phyloP scores from a whole-genome alignment of 164 flowering plant species.

The Aristolochia fimbriata region DNA sequence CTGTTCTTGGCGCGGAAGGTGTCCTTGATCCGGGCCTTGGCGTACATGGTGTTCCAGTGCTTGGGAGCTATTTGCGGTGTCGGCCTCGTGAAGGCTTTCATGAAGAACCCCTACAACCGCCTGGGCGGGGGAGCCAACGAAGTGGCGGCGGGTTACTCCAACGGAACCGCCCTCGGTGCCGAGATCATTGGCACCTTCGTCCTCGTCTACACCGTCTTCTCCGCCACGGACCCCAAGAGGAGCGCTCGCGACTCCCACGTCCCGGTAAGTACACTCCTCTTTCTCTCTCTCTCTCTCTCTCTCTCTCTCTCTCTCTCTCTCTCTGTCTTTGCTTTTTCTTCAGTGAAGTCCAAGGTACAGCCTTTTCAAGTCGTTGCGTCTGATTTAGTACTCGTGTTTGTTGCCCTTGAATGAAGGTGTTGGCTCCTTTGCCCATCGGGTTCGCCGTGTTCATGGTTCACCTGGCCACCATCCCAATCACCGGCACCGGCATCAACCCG shows the following conservation, averaged over 20 bases:
- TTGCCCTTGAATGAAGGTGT: too few species aligned
- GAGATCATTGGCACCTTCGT: conserved; percentile 34
- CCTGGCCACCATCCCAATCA: conserved; percentile 24
- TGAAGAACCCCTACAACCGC: conserved; percentile 16
- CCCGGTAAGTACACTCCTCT: conserved; percentile 20
- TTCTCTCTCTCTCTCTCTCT: not conserved
- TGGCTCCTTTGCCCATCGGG: conserved; percentile 33
- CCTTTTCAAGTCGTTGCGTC: too few species aligned
- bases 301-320: not conserved
- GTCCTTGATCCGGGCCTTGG: conserved; percentile 25
- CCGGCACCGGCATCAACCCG: conserved; percentile 31
- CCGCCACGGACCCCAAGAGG: conserved; percentile 41
- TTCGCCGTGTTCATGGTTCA: conserved; percentile 25
- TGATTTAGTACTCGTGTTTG: too few species aligned
- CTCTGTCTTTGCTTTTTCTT: too few species aligned
- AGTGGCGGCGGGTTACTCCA: conserved; percentile 19
- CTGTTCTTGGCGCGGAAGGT: conserved; percentile 37
- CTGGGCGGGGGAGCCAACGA: conserved; percentile 31
- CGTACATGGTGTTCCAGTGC: conserved; percentile 33
- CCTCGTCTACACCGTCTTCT: conserved; percentile 31
- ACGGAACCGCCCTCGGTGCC: conserved; percentile 34
- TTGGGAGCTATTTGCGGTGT: conserved; percentile 39
- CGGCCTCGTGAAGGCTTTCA: conserved; percentile 31
- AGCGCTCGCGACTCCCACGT: conserved; percentile 39
- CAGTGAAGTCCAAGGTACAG: not conserved